A percentile compares a stretch with the other conserved stretches of the same genome.
Conservation (phyloP, 1,284 basidiomycete genomes). For the Coriolopsis trogii region DNA sequence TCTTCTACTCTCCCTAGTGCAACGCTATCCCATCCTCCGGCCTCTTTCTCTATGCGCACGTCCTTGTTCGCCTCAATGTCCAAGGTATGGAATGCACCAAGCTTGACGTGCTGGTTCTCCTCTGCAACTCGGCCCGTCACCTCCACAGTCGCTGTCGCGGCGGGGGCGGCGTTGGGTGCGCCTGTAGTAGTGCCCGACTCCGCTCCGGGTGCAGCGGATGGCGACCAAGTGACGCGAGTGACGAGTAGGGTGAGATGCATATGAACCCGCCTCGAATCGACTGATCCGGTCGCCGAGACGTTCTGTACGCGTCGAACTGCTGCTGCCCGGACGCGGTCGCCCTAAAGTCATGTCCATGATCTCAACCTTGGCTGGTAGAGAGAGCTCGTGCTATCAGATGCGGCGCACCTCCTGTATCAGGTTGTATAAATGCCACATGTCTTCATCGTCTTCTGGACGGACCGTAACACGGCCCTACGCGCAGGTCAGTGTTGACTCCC, state of each 20-base stretch:
- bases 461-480: constrained; percentile 88
- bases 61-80: constrained; percentile 94
- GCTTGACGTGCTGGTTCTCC: constrained; percentile 91
- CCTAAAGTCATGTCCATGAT: constrained; percentile 48
- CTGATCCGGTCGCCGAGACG: constrained; percentile 90
- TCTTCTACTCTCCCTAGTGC: constrained; percentile 85
- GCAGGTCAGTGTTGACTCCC: not conserved
- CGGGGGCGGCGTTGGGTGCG: constrained; percentile 35
- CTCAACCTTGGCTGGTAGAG: no score
- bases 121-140: constrained; percentile 88
- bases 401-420: constrained; percentile 75
- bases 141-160: constrained; percentile 72
- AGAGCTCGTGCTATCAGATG: no score
- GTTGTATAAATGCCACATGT: constrained; percentile 99
- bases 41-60: constrained; percentile 86
- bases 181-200: constrained; percentile 47
- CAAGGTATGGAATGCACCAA: constrained; percentile 95
- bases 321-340: constrained; percentile 88
- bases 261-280: constrained; percentile 87
- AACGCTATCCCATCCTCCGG: constrained; percentile 87
- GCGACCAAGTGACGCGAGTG: constrained; percentile 68
- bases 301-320: constrained; percentile 84
- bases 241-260: constrained; percentile 88
- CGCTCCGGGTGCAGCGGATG: constrained; percentile 54
- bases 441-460: constrained; percentile 93